Base-by-base conservation (phyloP, 306 rosid species). In the Abrus pulchellus region DNA sequence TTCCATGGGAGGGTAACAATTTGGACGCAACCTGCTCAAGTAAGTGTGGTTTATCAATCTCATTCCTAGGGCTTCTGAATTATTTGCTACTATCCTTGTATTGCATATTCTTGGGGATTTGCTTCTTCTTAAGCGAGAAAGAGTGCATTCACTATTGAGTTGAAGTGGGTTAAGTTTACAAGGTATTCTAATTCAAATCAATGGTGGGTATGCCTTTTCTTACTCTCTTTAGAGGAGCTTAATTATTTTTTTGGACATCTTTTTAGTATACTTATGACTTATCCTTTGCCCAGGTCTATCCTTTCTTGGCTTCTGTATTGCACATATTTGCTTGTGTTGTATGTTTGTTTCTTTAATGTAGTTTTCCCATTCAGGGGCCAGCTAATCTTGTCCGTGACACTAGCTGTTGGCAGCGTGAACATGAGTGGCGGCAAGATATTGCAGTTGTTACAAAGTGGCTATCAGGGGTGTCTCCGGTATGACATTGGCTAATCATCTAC, bases 361-460 rank as follows among this genome's bases (percentile, higher is more conserved):
- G 34, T 82, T 14, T 87, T 27, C 80, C 82, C 86, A 69, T 84
- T 64, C 79, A 95, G 99, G 99, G 99, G 50, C 85, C 96, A 68
- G 83, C 91, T 63, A 93, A 93, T 90, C 89, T 95, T 83, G 97
- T 95, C 48, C 96, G 84, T 68, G 99, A 95, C 87, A 77, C 99
- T 62, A 95, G 91, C 88, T 83, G 87, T 84, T 95, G 99, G 99
- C 90, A 80, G 61, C 97, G 79, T 64, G 99, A 95, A 84, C 96
- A 95, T 82, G 98, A 95, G 87, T 95, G 99, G 99, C 90, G 92
- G 78, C 99, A 95, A 87, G 99, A 95, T 87, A 93, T 95, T 86
- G 99, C 99, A 73, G 99, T 95, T 83, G 99, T 87, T 83, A 95
- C 99, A 12, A 95, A 95, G 88, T 95, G 99, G 99, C 84, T 95